Conservation (phyloP, 176 grass and related monocot genomes). For the sorghum (Sorghum bicolor) region Sorghum_bicolor_NCBIv3 NC_012871.2:15374001-15374500, state of each 20-base stretch:
- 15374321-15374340: neutral
- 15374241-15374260: constrained; percentile 19
- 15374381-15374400: neutral
- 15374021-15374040: constrained; percentile 25
- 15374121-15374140: constrained; percentile 37
- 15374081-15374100: constrained; percentile 14
- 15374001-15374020: constrained; percentile 27
- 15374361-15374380: neutral
- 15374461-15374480: neutral
- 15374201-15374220: constrained; percentile 22
- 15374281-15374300: neutral
- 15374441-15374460: neutral
- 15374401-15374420: neutral
- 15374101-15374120: constrained; percentile 34
- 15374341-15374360: neutral
- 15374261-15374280: constrained; percentile 24
- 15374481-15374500: neutral
- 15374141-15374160: neutral
- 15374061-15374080: constrained; percentile 20
- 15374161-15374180: neutral
- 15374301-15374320: neutral
- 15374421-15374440: neutral
- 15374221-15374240: constrained; percentile 30
- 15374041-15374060: constrained; percentile 15
- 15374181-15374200: constrained; percentile 27